Evolutionary conservation across 129 eudicot genomes (phyloP).

Genomic region (Flaveria bidentis): DNA sequence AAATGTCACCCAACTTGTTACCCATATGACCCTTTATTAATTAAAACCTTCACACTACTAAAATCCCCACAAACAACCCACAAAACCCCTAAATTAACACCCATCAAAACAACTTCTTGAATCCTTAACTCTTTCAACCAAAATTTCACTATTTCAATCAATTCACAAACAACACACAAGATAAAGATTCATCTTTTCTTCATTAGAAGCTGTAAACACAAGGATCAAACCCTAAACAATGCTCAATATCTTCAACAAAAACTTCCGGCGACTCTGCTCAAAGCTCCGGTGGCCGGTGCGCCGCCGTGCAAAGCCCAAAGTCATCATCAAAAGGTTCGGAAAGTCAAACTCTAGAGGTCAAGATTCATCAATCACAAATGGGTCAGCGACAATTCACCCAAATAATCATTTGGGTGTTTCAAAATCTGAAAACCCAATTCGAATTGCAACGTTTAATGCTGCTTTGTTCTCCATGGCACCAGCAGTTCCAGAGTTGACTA

Average conservation of each 20-base stretch:
- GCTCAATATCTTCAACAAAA: slow-evolving; percentile 56
- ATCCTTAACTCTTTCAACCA: background rate
- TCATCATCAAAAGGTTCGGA: slow-evolving; percentile 58
- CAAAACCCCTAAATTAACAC: slow-evolving; percentile 9
- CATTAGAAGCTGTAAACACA: background rate
- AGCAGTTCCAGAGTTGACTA: slow-evolving; percentile 44
- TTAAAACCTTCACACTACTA: slow-evolving; percentile 20
- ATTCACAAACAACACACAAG: too few relatives aligned
- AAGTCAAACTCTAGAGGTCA: slow-evolving; percentile 53
- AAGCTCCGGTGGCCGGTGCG: slow-evolving; percentile 56
- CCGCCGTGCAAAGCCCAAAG: slow-evolving; percentile 57
- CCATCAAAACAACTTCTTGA: background rate
- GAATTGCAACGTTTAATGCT: slow-evolving; percentile 89
- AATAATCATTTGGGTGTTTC: slow-evolving; percentile 38
- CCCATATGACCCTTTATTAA: slow-evolving; percentile 18
- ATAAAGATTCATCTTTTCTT: background rate
- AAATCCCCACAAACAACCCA: slow-evolving; percentile 28
- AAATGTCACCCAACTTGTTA: slow-evolving; percentile 38
- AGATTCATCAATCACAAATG: slow-evolving; percentile 37
- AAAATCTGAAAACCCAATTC: slow-evolving; percentile 40
- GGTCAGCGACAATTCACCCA: slow-evolving; percentile 65
- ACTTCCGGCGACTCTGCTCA: slow-evolving; percentile 58
- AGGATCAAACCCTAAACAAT: slow-evolving; percentile 33
- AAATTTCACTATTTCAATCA: background rate
- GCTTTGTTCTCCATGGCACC: slow-evolving; percentile 99